Conservation (phyloP, 345 rosid species). For the Citropsis articulata region DNA sequence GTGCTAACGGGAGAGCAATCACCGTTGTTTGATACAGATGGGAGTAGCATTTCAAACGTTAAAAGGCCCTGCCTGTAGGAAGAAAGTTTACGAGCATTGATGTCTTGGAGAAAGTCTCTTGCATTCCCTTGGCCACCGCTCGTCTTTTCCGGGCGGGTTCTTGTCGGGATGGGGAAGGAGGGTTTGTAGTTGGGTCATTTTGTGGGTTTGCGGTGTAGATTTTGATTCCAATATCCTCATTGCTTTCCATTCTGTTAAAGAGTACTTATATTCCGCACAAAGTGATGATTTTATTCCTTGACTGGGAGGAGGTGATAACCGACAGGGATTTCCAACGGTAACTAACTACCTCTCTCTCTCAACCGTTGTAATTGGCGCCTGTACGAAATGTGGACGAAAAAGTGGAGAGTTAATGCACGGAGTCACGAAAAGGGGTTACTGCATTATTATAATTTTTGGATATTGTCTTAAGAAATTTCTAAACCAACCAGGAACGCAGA, state of each 20-base stretch:
- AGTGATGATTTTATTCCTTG: neutral
- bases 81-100: conserved; percentile 48
- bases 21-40: conserved; percentile 30
- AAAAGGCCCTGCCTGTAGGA: conserved; percentile 51
- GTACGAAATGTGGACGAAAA: neutral
- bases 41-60: conserved; percentile 52
- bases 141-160: conserved; percentile 28
- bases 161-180: neutral
- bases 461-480: neutral
- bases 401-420: neutral
- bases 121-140: conserved; percentile 47
- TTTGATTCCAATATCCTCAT: conserved; percentile 33
- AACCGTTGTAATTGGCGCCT: neutral
- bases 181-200: neutral
- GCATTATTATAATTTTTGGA: neutral
- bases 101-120: conserved; percentile 39
- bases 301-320: neutral
- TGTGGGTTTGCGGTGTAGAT: conserved; percentile 29
- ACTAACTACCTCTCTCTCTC: neutral
- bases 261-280: neutral
- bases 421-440: neutral
- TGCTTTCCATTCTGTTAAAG: neutral
- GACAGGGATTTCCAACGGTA: neutral
- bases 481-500: neutral
- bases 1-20: conserved; percentile 31